phyloP scores from a whole-genome alignment of 2,329 filamentous ascomycete species.

The Ceratocystis huliohia region DNA sequence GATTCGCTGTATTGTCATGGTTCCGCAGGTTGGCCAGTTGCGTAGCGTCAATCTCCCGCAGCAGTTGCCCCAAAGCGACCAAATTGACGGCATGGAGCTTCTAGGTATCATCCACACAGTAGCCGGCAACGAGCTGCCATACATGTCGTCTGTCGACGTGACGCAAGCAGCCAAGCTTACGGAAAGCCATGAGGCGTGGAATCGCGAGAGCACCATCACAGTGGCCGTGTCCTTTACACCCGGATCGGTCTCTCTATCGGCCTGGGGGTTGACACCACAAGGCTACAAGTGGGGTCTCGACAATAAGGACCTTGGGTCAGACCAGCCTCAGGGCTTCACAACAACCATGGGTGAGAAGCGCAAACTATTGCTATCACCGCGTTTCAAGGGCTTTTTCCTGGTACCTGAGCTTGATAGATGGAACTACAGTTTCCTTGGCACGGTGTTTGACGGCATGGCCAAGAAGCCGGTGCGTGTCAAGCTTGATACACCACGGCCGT shows the following conservation, averaged over 20 bases:
- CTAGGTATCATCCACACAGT: slow-evolving; percentile 92
- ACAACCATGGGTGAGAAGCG: slow-evolving; percentile 90
- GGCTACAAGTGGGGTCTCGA: slow-evolving; percentile 96
- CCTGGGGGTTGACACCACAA: slow-evolving; percentile 81
- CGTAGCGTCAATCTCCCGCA: slow-evolving; percentile 85
- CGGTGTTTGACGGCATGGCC: slow-evolving; percentile 71
- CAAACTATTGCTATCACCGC: slow-evolving; percentile 82
- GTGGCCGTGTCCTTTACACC: slow-evolving; percentile 95
- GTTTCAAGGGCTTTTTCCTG: slow-evolving; percentile 90
- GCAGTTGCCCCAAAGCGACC: slow-evolving; percentile 81
- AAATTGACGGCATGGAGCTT: slow-evolving; percentile 74
- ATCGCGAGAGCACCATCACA: slow-evolving; percentile 78
- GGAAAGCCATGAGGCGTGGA: slow-evolving; percentile 62
- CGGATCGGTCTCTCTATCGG: slow-evolving; percentile 84
- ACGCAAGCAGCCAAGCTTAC: slow-evolving; percentile 88
- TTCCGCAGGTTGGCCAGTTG: slow-evolving; percentile 88
- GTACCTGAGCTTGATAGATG: slow-evolving; percentile 80
- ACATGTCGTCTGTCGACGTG: slow-evolving; percentile 92
- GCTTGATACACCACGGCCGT: slow-evolving; percentile 78
- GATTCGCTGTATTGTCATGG: slow-evolving; percentile 90
- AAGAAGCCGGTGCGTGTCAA: slow-evolving; percentile 87
- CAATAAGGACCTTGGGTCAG: slow-evolving; percentile 84
- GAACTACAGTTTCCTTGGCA: slow-evolving; percentile 99
- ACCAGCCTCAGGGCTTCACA: slow-evolving; percentile 87
- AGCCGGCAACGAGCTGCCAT: slow-evolving; percentile 85